Percentiles rank a stretch among this genome's conserved stretches.
Conservation (phyloP, 2,329 filamentous ascomycete species). For the Fusarium napiforme region DNA sequence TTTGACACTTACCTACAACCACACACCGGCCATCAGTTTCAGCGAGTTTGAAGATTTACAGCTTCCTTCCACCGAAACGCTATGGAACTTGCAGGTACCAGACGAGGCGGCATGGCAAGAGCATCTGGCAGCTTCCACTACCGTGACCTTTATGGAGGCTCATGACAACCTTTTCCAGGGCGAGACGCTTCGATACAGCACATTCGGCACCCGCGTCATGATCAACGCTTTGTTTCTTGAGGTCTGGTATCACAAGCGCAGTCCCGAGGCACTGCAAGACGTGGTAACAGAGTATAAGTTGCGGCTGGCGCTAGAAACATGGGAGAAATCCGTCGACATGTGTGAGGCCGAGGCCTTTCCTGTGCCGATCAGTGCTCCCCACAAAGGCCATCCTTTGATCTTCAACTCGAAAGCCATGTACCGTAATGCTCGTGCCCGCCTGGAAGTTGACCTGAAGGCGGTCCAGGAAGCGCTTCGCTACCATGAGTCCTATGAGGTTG, state of each 20-base stretch:
- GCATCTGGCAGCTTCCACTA: constrained; percentile 74
- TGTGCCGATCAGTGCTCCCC: constrained; percentile 90
- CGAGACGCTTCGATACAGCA: constrained; percentile 89
- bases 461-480: constrained; percentile 97
- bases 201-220: constrained; percentile 96
- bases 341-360: constrained; percentile 92
- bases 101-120: constrained; percentile 90
- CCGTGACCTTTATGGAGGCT: constrained; percentile 90
- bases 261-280: constrained; percentile 95
- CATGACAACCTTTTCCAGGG: constrained; percentile 97
- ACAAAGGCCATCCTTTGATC: constrained; percentile 94
- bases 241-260: constrained; percentile 99
- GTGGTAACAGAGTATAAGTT: constrained; percentile 99
- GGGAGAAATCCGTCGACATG: constrained; percentile 94
- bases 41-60: constrained; percentile 96
- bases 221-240: constrained; percentile 98
- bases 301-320: constrained; percentile 94
- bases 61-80: constrained; percentile 89
- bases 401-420: constrained; percentile 99
- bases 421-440: constrained; percentile 88
- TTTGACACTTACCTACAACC: constrained; percentile 94
- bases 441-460: constrained; percentile 94
- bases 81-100: constrained; percentile 87
- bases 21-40: constrained; percentile 97
- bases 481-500: constrained; percentile 96